These are phyloP conservation scores for Trichoderma atroviride DNA, from an alignment of 2,329 filamentous ascomycete genomes.

Conservation along the genomic window DNA sequence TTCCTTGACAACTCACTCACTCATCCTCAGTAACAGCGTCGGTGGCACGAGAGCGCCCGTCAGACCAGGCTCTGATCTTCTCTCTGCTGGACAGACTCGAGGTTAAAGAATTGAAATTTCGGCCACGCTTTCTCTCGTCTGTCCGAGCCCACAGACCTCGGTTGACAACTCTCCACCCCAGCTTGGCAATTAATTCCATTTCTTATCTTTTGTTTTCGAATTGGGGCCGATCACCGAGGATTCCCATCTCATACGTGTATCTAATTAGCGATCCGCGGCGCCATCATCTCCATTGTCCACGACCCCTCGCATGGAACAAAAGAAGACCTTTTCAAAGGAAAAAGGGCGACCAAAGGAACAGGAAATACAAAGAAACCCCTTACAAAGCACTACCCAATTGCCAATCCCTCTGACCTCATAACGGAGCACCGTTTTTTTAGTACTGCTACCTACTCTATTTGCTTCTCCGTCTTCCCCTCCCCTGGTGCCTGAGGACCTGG, in stretches of 20 bases:
- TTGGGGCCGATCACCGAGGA: constrained; percentile 14
- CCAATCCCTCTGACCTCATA: constrained; percentile 4
- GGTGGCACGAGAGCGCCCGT: constrained; percentile 6
- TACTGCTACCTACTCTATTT: constrained; percentile 9
- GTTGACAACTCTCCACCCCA: constrained; percentile 8
- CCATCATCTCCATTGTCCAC: constrained; percentile 4
- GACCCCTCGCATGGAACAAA: neutral
- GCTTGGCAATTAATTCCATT: constrained; percentile 8
- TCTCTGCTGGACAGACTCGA: neutral
- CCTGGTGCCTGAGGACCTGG: constrained; percentile 17
- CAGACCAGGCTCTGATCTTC: neutral
- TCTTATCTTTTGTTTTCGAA: constrained; percentile 17
- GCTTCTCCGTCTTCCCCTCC: neutral
- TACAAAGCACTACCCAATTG: neutral
- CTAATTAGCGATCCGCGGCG: constrained; percentile 1
- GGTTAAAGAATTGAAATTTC: neutral
- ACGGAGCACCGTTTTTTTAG: constrained; percentile 20
- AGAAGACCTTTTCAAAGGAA: neutral
- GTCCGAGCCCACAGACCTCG: constrained; percentile 9
- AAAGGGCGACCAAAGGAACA: neutral
- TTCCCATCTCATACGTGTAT: neutral
- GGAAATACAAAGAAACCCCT: neutral
- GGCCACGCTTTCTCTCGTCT: constrained; percentile 5
- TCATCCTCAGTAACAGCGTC: constrained; percentile 5
- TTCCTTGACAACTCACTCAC: neutral